Conservation (phyloP, 164 flowering plant genomes). For the Magnolia officinalis region DNA sequence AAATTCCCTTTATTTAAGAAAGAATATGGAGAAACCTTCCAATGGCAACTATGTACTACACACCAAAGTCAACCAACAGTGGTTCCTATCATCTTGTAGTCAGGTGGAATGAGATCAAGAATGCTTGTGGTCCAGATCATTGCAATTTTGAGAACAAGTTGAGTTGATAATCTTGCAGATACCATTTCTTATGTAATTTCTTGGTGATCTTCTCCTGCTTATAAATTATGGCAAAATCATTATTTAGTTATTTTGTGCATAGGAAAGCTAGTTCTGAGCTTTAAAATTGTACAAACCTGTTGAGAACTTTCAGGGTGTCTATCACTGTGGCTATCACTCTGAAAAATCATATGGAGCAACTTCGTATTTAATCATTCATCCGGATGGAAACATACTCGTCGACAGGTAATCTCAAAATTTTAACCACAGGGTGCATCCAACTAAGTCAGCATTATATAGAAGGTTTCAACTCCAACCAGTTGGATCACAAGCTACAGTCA, state of each 20-base stretch:
- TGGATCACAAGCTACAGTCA: no score
- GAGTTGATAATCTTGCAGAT: not conserved
- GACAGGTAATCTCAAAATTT: slow-evolving; percentile 41
- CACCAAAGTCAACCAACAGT: no score
- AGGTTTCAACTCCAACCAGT: not conserved
- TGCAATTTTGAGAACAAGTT: not conserved
- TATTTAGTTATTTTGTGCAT: not conserved
- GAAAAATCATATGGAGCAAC: slow-evolving; percentile 53
- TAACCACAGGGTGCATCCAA: not conserved
- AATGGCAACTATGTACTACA: no score
- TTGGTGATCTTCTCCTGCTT: not conserved
- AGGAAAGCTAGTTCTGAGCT: not conserved
- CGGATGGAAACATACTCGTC: slow-evolving; percentile 60
- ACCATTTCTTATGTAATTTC: not conserved
- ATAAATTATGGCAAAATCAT: not conserved
- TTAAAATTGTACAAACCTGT: not conserved
- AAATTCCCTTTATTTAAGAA: no score
- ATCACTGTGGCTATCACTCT: slow-evolving; percentile 62
- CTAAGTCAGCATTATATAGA: not conserved
- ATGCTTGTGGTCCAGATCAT: no score
- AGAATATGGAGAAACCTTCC: no score
- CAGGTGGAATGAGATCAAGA: no score
- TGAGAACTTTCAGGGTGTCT: slow-evolving; percentile 47
- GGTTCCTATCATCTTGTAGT: no score
- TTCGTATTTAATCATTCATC: slow-evolving; percentile 52